phyloP scores from a whole-genome alignment of 371 early-diverging fungal genomes.

The Batkoa obscura region DNA sequence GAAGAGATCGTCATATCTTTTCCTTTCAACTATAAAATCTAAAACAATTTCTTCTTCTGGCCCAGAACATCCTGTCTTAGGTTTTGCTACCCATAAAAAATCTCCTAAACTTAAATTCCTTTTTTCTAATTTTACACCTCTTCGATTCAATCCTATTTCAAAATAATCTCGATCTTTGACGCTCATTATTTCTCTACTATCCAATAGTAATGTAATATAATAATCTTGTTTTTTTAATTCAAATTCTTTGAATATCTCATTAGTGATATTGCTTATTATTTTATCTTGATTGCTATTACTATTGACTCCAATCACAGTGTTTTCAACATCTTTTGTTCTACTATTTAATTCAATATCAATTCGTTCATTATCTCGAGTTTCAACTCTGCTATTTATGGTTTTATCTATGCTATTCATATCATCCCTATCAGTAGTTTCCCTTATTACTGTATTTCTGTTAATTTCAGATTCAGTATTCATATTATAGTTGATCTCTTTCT shows the following conservation, averaged over 20 bases:
- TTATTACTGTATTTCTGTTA: too few species aligned
- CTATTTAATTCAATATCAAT: background rate
- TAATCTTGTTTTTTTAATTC: background rate
- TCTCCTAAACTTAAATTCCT: constrained; percentile 69
- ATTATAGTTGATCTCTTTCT: background rate
- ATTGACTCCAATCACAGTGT: constrained; percentile 25
- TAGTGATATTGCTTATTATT: background rate
- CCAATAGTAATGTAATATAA: constrained; percentile 56
- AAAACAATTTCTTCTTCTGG: constrained; percentile 48
- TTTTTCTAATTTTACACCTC: constrained; percentile 29
- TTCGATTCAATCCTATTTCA: constrained; percentile 28
- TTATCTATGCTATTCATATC: background rate
- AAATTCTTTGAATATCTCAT: too few species aligned
- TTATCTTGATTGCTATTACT: too few species aligned
- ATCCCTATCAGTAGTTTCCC: background rate
- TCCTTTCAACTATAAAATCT: constrained; percentile 81
- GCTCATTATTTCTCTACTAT: constrained; percentile 61
- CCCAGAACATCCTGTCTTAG: constrained; percentile 11
- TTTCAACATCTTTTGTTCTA: background rate
- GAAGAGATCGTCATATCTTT: constrained; percentile 81
- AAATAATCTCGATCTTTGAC: constrained; percentile 50
- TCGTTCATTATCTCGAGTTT: background rate
- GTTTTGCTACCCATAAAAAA: constrained; percentile 68
- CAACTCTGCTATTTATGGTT: background rate
- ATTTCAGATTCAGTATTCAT: background rate